These are phyloP conservation scores for Crithidia thermophila DNA, from an alignment of 208 protist genomes.

Conservation along the genomic window DNA sequence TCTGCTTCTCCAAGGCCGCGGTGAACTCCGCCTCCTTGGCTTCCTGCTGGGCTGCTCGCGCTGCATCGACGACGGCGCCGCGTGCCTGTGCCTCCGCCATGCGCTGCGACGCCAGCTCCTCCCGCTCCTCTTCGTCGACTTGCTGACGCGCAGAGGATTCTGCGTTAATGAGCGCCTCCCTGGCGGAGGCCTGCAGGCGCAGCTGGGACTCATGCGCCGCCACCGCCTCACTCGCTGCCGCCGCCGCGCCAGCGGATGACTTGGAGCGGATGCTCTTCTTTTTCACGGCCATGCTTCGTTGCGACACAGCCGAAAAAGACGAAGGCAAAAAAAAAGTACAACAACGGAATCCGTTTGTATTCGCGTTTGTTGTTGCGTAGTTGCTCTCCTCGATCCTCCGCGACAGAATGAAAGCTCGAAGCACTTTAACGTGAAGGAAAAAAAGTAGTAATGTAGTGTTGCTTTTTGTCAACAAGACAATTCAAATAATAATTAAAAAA, in stretches of 20 bases:
- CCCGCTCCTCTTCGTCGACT: slow-evolving; percentile 69
- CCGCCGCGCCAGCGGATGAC: slow-evolving; percentile 17
- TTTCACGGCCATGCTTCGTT: slow-evolving; percentile 46
- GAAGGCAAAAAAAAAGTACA: slow-evolving; percentile 21
- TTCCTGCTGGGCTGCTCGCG: slow-evolving; percentile 46
- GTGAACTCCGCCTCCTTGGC: slow-evolving; percentile 54
- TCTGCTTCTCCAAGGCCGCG: slow-evolving; percentile 26
- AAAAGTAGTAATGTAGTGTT: too few species aligned
- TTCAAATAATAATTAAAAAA: too few species aligned
- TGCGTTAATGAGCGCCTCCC: slow-evolving; percentile 55
- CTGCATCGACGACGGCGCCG: slow-evolving; percentile 51
- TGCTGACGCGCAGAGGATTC: slow-evolving; percentile 56
- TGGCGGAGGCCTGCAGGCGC: slow-evolving; percentile 43
- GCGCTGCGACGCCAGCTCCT: slow-evolving; percentile 48
- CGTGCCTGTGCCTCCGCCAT: slow-evolving; percentile 50
- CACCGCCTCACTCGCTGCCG: slow-evolving; percentile 42
- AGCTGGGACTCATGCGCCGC: slow-evolving; percentile 47
- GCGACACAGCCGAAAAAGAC: slow-evolving; percentile 2
- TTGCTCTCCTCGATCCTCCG: too few species aligned
- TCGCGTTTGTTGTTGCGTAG: too few species aligned
- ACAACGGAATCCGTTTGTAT: background rate
- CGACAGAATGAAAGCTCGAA: too few species aligned
- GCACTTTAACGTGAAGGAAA: too few species aligned
- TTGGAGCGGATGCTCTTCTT: slow-evolving; percentile 40
- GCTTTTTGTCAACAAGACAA: too few species aligned